phyloP scores from a whole-genome alignment of 192 early-diverging fungal species.

The Dissophora ornata region DNA sequence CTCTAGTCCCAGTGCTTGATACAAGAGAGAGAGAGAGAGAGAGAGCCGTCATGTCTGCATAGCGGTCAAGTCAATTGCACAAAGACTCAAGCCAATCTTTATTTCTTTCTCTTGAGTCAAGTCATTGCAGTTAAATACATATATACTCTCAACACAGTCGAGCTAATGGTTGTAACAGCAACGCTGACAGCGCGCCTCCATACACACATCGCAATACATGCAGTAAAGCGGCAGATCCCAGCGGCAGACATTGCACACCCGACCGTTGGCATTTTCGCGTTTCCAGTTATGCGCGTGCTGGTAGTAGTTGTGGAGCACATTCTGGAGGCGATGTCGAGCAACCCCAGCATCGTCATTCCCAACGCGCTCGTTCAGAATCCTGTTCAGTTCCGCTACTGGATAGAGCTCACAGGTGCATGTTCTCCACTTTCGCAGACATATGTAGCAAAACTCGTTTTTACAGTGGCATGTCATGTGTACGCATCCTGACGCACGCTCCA shows the following conservation, averaged over 20 bases:
- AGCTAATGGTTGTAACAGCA: slow-evolving; percentile 23
- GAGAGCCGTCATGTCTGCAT: too few species aligned
- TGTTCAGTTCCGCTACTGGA: slow-evolving; percentile 11
- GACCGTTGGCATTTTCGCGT: neutral
- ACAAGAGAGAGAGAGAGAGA: too few species aligned
- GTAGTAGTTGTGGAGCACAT: slow-evolving; percentile 35
- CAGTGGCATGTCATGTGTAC: slow-evolving; percentile 29
- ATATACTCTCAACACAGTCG: too few species aligned
- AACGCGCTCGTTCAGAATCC: slow-evolving; percentile 28
- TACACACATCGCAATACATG: slow-evolving; percentile 9
- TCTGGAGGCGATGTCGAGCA: slow-evolving; percentile 28
- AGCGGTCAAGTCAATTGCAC: too few species aligned
- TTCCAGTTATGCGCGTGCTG: slow-evolving; percentile 21
- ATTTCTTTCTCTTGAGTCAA: too few species aligned
- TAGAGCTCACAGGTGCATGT: slow-evolving; percentile 30
- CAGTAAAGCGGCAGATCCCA: slow-evolving; percentile 18
- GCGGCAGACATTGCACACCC: slow-evolving; percentile 9
- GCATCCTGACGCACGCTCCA: slow-evolving; percentile 12
- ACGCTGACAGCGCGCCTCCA: slow-evolving; percentile 21
- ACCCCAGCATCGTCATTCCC: slow-evolving; percentile 13
- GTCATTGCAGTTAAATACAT: too few species aligned
- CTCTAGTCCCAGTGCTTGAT: too few species aligned
- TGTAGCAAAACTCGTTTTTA: slow-evolving; percentile 32
- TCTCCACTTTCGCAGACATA: slow-evolving; percentile 16
- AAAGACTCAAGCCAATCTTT: too few species aligned